Percentiles rank a stretch among this genome's conserved stretches.
phyloP scores from a whole-genome alignment of 257 asterid genomes.

The Solanum pinnatisectum region DNA sequence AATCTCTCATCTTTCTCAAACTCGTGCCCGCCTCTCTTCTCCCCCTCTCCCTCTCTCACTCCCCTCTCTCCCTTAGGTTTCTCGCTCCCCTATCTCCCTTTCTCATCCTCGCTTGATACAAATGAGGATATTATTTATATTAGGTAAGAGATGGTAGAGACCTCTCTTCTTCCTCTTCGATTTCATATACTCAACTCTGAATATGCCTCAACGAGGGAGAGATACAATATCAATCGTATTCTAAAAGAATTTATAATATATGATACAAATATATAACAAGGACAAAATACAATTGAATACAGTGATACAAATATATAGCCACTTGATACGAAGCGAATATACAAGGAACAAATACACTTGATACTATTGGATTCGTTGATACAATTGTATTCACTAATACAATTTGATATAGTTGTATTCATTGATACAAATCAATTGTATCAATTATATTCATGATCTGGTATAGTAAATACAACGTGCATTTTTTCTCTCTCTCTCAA shows the following conservation, averaged over 20 bases:
- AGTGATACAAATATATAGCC: background rate
- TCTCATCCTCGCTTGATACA: background rate
- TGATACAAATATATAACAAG: background rate
- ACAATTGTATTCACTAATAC: background rate
- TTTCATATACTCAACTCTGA: background rate
- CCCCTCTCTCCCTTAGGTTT: background rate
- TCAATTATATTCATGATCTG: background rate
- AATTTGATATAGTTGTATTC: background rate
- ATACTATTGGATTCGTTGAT: background rate
- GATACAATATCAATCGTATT: background rate
- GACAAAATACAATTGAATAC: background rate
- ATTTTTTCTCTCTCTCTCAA: background rate
- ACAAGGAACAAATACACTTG: background rate
- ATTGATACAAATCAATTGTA: background rate
- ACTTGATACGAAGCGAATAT: background rate
- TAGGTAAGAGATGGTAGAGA: background rate
- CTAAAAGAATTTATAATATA: background rate
- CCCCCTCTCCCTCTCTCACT: background rate
- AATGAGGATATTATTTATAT: background rate
- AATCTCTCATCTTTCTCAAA: background rate
- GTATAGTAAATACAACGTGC: background rate
- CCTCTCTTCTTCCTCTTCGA: background rate
- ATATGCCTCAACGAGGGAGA: background rate
- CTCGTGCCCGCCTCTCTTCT: background rate
- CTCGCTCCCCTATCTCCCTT: background rate